phyloP scores from a whole-genome alignment of 371 early-diverging fungal genomes.

The Mucor mucedo region DNA sequence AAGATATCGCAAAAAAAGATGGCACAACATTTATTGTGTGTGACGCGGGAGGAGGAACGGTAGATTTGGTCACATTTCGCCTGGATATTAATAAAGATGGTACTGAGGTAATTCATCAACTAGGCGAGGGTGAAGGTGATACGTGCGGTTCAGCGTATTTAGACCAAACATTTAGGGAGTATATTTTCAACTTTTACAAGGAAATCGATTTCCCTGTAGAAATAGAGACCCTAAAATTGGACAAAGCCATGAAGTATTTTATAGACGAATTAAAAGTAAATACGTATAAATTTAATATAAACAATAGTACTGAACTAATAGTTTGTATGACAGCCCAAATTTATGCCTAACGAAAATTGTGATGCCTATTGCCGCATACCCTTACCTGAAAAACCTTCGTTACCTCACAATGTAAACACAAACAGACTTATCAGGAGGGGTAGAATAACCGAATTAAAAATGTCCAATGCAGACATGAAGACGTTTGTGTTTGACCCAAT shows the following conservation, averaged over 20 bases:
- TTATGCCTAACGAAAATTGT: too few relatives aligned
- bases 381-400: too few relatives aligned
- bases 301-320: neutral
- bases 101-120: neutral
- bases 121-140: conserved; percentile 51
- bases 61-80: conserved; percentile 54
- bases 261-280: neutral
- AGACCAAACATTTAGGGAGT: conserved; percentile 39
- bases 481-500: neutral
- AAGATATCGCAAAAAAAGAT: conserved; percentile 23
- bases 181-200: neutral
- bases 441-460: neutral
- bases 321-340: too few relatives aligned
- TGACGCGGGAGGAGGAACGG: conserved; percentile 68
- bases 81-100: conserved; percentile 35
- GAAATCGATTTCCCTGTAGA: neutral
- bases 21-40: conserved; percentile 54
- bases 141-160: conserved; percentile 55
- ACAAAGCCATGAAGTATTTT: neutral
- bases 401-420: too few relatives aligned
- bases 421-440: too few relatives aligned
- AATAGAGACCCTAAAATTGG: neutral
- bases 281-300: neutral
- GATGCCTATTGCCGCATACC: too few relatives aligned
- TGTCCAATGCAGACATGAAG: neutral